Conservation (phyloP, 352 stramenopile genomes). For the Globisporangium ultimum region DNA sequence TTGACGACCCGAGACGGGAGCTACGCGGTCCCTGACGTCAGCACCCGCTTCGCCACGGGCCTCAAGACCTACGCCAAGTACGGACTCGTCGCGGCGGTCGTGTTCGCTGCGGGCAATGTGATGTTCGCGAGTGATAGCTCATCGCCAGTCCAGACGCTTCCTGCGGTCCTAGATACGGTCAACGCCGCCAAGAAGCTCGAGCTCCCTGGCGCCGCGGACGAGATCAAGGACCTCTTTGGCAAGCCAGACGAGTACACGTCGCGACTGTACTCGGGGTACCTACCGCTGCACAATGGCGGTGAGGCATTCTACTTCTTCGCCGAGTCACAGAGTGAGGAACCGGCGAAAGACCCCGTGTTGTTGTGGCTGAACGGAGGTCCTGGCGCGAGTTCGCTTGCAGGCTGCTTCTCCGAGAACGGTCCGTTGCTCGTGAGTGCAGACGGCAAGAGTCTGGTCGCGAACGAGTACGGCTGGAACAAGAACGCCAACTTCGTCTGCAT, state of each 20-base stretch:
- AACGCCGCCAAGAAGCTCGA: not conserved
- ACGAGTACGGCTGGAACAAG: constrained; percentile 61
- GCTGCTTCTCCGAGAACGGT: constrained; percentile 57
- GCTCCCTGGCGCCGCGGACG: constrained; percentile 39
- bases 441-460: constrained; percentile 32
- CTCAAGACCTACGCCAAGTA: not conserved
- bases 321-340: not conserved
- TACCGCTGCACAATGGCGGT: constrained; percentile 47
- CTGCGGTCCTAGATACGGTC: not conserved
- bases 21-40: not conserved
- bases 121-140: not conserved
- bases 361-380: constrained; percentile 68
- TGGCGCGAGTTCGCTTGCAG: constrained; percentile 57
- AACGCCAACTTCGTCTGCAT: constrained; percentile 74
- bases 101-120: not conserved
- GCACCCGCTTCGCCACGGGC: not conserved
- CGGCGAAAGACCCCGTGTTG: constrained; percentile 44
- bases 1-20: not conserved
- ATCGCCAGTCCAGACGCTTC: not conserved
- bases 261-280: constrained; percentile 57
- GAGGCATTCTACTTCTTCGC: constrained; percentile 31
- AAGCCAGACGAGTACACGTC: constrained; percentile 47
- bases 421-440: constrained; percentile 50
- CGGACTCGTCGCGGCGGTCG: not conserved
- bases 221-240: constrained; percentile 40